These are phyloP conservation scores for Raphanus sativus DNA, from an alignment of 345 rosid genomes.

Conservation along the genomic window DNA sequence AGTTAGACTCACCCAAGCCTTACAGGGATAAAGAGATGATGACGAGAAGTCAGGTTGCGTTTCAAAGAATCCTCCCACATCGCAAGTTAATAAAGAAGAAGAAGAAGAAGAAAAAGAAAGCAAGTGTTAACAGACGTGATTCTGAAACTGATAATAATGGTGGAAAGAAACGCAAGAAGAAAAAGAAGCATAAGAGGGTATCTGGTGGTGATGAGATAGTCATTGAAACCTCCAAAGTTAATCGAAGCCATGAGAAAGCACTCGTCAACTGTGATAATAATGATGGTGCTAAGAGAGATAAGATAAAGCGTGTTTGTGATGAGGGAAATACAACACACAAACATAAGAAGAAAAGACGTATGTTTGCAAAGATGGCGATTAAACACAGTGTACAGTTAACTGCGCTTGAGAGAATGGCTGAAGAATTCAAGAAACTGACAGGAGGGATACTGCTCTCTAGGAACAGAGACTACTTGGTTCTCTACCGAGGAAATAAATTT, in stretches of 20 bases:
- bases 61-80: too few relatives aligned
- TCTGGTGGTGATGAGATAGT: too few relatives aligned
- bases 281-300: neutral
- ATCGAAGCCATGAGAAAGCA: neutral
- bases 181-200: too few relatives aligned
- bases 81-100: too few relatives aligned
- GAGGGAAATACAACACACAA: neutral
- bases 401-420: conserved; percentile 96
- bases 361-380: conserved; percentile 77
- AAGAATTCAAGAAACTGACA: conserved; percentile 89
- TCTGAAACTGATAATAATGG: too few relatives aligned
- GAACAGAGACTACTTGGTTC: conserved; percentile 88
- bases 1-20: too few relatives aligned
- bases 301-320: conserved; percentile 11
- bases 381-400: conserved; percentile 85
- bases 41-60: too few relatives aligned
- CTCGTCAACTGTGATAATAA: neutral
- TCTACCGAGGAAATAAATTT: conserved; percentile 88
- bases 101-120: too few relatives aligned
- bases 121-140: too few relatives aligned
- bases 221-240: too few relatives aligned
- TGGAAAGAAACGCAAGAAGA: too few relatives aligned
- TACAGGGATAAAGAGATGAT: too few relatives aligned
- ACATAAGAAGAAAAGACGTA: conserved; percentile 49
- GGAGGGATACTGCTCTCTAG: conserved; percentile 81